These are phyloP conservation scores for Nitzschia putrida DNA, from an alignment of 108 stramenopile species.

Conservation along the genomic window DNA sequence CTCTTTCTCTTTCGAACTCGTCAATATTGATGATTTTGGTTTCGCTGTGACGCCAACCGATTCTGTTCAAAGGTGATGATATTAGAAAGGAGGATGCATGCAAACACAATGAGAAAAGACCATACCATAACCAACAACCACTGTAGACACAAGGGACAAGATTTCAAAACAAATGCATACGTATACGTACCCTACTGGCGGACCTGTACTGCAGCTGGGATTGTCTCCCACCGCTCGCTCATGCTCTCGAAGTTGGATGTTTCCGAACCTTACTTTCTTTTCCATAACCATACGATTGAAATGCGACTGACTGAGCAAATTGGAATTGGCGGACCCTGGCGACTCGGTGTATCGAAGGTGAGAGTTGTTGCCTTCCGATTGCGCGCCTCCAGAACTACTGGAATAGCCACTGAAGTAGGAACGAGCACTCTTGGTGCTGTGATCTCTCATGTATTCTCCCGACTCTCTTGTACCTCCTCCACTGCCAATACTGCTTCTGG, in stretches of 20 bases:
- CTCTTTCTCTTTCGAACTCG: conserved; percentile 50
- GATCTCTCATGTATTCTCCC: conserved; percentile 1
- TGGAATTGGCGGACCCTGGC: conserved; percentile 1
- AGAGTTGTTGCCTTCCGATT: background rate
- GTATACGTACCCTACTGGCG: conserved; percentile 53
- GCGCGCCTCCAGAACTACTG: background rate
- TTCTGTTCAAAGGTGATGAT: conserved; percentile 16
- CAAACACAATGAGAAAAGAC: background rate
- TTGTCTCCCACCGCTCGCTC: conserved; percentile 80
- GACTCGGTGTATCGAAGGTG: background rate
- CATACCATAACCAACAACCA: background rate
- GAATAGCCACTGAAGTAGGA: conserved; percentile 11
- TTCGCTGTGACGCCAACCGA: conserved; percentile 41
- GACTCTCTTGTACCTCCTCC: background rate
- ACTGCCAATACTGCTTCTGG: background rate
- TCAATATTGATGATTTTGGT: conserved; percentile 44
- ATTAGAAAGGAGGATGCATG: background rate
- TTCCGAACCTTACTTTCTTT: conserved; percentile 42
- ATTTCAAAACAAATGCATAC: no score
- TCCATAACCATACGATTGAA: background rate
- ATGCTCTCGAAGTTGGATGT: conserved; percentile 72
- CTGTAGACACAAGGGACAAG: background rate
- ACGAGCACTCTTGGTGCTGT: conserved; percentile 5
- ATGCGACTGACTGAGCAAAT: background rate
- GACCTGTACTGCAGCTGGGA: conserved; percentile 69